Conservation (phyloP, 495 filamentous ascomycete genomes). For the Jackrogersella multiformis region DNA sequence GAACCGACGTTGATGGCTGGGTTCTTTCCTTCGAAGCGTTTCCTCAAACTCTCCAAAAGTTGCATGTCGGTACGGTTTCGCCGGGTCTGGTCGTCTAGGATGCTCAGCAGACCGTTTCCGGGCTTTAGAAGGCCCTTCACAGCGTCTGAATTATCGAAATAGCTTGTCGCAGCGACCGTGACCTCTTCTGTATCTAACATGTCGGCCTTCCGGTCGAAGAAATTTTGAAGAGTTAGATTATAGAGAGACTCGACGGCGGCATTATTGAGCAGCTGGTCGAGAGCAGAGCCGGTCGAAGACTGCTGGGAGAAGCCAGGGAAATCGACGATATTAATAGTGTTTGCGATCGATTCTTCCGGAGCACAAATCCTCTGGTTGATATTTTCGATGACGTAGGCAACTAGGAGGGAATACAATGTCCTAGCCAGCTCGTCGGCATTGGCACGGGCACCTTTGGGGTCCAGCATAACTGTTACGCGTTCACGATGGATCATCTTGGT, state of each 20-base stretch:
- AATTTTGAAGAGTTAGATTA: constrained; percentile 91
- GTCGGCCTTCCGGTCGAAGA: constrained; percentile 93
- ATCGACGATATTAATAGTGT: constrained; percentile 94
- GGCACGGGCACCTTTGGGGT: constrained; percentile 85
- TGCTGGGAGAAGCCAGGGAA: constrained; percentile 94
- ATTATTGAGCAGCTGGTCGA: constrained; percentile 96
- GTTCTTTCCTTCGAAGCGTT: constrained; percentile 94
- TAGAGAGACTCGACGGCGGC: constrained; percentile 90
- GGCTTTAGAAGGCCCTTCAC: constrained; percentile 89
- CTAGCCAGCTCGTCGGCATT: constrained; percentile 95
- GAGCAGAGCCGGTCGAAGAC: constrained; percentile 78
- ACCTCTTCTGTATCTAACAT: constrained; percentile 93
- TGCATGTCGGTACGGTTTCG: constrained; percentile 88
- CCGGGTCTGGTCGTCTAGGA: constrained; percentile 92
- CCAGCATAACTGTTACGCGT: constrained; percentile 96
- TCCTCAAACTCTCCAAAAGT: constrained; percentile 86
- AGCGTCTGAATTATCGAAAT: constrained; percentile 96
- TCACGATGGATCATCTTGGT: constrained; percentile 94
- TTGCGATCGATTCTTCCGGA: constrained; percentile 84
- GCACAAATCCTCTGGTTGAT: constrained; percentile 93
- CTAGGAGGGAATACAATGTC: constrained; percentile 93
- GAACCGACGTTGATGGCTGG: constrained; percentile 81
- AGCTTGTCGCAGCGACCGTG: constrained; percentile 85
- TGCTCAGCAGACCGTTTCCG: constrained; percentile 90
- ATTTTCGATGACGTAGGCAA: constrained; percentile 89